Conservation (phyloP, 2,329 filamentous ascomycete species). For the Lizonia empirigonia region DNA sequence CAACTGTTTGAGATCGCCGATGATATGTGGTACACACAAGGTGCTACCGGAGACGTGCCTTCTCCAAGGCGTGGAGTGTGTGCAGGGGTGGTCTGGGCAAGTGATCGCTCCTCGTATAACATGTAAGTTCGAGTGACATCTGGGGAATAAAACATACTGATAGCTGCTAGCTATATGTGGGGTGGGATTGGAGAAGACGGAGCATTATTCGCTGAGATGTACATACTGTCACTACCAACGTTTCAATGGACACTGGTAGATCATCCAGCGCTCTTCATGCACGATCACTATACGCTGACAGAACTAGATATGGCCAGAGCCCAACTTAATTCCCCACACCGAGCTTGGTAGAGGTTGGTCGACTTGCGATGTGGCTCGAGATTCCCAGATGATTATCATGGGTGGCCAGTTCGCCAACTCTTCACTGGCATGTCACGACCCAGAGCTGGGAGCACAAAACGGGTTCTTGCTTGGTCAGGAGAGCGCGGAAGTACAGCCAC, state of each 20-base stretch:
- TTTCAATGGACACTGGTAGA: conserved; percentile 63
- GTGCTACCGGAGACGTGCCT: conserved; percentile 59
- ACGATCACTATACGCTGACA: conserved; percentile 29
- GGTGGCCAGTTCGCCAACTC: conserved; percentile 59
- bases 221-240: conserved; percentile 63
- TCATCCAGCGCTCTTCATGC: neutral
- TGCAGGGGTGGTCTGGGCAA: conserved; percentile 62
- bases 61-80: conserved; percentile 61
- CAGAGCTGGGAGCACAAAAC: conserved; percentile 58
- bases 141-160: neutral
- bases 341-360: conserved; percentile 52
- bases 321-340: conserved; percentile 41
- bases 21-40: conserved; percentile 63
- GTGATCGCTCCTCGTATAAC: conserved; percentile 65
- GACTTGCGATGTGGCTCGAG: conserved; percentile 59
- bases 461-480: conserved; percentile 58
- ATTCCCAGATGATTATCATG: conserved; percentile 64
- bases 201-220: conserved; percentile 64
- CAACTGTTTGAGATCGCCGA: conserved; percentile 64
- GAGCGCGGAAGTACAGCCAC: conserved; percentile 19
- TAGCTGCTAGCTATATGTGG: conserved; percentile 59
- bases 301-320: conserved; percentile 29
- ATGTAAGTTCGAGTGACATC: conserved; percentile 54
- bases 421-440: conserved; percentile 56
- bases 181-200: conserved; percentile 59